phyloP scores from a whole-genome alignment of 2,329 filamentous ascomycete genomes.

The Chalaropsis ovoidea region DNA sequence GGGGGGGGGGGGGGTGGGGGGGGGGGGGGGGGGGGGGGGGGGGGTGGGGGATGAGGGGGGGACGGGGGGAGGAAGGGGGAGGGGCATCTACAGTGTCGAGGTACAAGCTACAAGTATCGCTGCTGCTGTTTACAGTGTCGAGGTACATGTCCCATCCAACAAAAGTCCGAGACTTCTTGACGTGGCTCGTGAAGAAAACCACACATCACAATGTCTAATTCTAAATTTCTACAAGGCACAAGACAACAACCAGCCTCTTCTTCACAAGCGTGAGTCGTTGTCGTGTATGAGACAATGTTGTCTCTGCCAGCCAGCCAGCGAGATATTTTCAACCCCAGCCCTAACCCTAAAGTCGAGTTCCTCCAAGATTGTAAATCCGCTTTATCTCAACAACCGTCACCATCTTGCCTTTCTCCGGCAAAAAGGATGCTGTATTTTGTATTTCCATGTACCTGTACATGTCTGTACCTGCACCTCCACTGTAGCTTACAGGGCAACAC shows the following conservation, averaged over 20 bases:
- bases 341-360: too few species aligned
- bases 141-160: too few species aligned
- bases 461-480: too few species aligned
- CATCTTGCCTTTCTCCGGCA: not conserved
- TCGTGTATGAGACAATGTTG: too few species aligned
- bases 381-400: not conserved
- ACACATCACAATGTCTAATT: not conserved
- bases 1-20: not conserved
- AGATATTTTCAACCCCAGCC: too few species aligned
- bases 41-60: not conserved
- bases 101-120: too few species aligned
- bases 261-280: not conserved
- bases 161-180: too few species aligned
- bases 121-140: too few species aligned
- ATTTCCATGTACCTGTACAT: not conserved
- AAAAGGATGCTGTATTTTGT: slow-evolving; percentile 2
- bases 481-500: not conserved
- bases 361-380: not conserved
- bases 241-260: not conserved
- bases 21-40: not conserved
- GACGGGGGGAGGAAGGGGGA: not conserved
- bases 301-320: too few species aligned
- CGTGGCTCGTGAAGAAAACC: not conserved
- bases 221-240: not conserved
- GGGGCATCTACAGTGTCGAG: too few species aligned